Conservation (phyloP, 805 yeast genomes). For the Suhomyces sp. region DNA sequence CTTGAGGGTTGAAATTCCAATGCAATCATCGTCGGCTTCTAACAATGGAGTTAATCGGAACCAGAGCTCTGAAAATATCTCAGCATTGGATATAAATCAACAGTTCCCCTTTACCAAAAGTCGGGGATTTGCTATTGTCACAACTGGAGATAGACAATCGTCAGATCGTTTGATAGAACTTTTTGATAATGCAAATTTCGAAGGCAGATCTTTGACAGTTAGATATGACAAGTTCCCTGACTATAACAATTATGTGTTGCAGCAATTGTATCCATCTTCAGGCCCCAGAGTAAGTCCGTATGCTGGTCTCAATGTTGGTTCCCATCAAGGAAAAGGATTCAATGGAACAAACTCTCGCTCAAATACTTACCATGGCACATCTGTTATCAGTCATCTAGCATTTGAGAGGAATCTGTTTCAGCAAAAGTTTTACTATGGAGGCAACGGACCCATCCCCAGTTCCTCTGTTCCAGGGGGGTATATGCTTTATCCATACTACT, state of each 20-base stretch:
- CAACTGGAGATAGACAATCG: constrained; percentile 45
- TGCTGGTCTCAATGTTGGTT: neutral
- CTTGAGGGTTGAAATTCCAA: constrained; percentile 42
- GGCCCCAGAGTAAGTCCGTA: neutral
- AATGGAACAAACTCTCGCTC: constrained; percentile 1
- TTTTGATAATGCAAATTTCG: constrained; percentile 54
- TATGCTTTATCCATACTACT: constrained; percentile 12
- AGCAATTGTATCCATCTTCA: constrained; percentile 19
- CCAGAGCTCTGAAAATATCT: neutral
- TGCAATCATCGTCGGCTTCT: constrained; percentile 18
- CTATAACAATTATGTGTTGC: constrained; percentile 30
- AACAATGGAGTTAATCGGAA: neutral
- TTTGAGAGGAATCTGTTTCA: constrained; percentile 33
- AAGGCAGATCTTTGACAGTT: constrained; percentile 61
- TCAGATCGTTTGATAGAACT: constrained; percentile 48
- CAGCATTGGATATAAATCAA: neutral
- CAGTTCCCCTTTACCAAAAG: constrained; percentile 12
- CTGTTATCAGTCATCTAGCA: constrained; percentile 22
- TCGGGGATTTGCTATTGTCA: constrained; percentile 67
- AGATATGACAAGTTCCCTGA: constrained; percentile 57
- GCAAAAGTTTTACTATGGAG: constrained; percentile 32
- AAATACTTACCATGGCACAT: constrained; percentile 11
- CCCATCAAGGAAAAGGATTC: neutral
- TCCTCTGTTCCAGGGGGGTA: constrained; percentile 3
- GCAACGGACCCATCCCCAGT: constrained; percentile 13